Evolutionary conservation across 192 early-diverging fungal species (phyloP), one percentile per base, ranked within the genome.

Genomic region (Backusella parvicylindrica): DNA sequence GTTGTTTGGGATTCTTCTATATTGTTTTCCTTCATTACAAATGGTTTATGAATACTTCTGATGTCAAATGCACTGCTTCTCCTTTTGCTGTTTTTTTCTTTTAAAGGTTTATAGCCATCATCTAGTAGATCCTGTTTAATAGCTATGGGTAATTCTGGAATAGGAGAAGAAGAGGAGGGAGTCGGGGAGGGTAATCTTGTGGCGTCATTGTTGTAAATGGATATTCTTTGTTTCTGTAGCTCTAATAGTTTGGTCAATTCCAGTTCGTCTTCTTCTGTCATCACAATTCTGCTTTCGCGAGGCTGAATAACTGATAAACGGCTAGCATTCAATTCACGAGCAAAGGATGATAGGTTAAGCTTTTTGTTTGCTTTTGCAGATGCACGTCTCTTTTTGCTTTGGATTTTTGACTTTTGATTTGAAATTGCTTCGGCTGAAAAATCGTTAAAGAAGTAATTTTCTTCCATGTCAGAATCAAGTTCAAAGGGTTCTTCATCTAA

Each of bases 391-490:
- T 26, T 26, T 41, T 47, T 26, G 12, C 18, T 47, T 16, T 47
- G 33, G 21, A 28, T n/a, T 28, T 70, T 70, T 5, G 11, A 30
- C 12, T 68, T 37, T 30, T 26, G 16, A 16, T 6, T 68, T 28
- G 53, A 60, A 60, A 60, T 1, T 35, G 33, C 21, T 18, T 75
- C 73, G 12, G 67, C 43, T 0, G 73, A 67, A 66, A 79, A 79
- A 32, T 79, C 78, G 4, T 79, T 70, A 16, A 79, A 75, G 36
- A 79, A 79, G 23, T 47, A 75, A 26, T 79, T 66, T 49, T 79
- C 78, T 35, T 79, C 73, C 23, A 50, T 23, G 3, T 74, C 73
- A 33, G 73, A 74, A 26, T 75, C 73, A 23, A 23, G 64, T 15
- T 75, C 73, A 18, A 64, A 49, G 3, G 66, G 66, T 21, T 68